Base-by-base conservation (phyloP, 2,329 filamentous ascomycete genomes). In the Monosporascus sp. region DNA sequence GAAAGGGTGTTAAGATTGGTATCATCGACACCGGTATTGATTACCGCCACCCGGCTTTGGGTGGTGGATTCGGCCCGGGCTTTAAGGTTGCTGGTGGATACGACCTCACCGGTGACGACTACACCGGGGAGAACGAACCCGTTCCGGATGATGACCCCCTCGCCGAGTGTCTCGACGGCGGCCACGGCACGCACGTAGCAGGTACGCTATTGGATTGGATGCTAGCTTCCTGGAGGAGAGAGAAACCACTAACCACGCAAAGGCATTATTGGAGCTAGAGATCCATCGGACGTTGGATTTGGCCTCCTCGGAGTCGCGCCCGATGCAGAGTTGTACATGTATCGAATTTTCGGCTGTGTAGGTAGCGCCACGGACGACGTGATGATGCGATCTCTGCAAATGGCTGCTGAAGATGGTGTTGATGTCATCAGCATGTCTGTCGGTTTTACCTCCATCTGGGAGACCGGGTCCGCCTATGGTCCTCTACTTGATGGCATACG, bases 1-100 rank as follows among this genome's bases (percentile, higher is more conserved):
- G 56, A 3, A 50, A 58, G 36, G 49, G 53, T 16, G 38, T 56
- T 51, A 52, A 52, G 20, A 48, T 56, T 19, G 56, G 37, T 47
- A 49, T 58, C 24, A 26, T 56, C 11, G 53, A 58, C 45, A 45
- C 50, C 27, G 53, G 56, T 27, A 46, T 52, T 26, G 53, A 54
- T 22, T 57, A 51, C 14, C 36, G 26, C 7, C 51, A 54, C 46
- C 49, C 51, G 11, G 56, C 34, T 16, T 43, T 56, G 11, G 56
- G 53, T 20, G 49, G 51, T 8, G 43, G 56, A 17, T 52, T 53
- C 31, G 56, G 53, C 16, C 46, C 56, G 17, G 51, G 53, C 17
- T 48, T 44, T 17, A 55, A 52, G 43, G 45, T 56, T 17, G 48
- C 47, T 11, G 47, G 31, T 17, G 55, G 55, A 8, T 55, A 36